Evolutionary conservation across 2,329 filamentous ascomycete genomes (phyloP).

Genomic region (Huntiella abstrusa): DNA sequence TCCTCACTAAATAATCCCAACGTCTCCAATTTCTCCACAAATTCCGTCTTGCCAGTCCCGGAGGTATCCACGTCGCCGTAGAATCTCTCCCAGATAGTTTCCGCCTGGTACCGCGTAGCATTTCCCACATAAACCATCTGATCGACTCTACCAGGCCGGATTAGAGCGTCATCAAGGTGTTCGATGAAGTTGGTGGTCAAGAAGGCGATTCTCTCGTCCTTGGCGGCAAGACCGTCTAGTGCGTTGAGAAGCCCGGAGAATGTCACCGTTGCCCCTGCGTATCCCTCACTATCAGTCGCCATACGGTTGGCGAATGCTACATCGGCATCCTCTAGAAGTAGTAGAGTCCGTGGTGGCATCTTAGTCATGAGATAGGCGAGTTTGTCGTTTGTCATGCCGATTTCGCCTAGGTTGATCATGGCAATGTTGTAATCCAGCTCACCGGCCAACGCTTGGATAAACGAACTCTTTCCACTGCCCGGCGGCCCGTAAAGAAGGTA

Average conservation of each 20-base stretch:
- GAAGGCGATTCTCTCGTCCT: constrained; percentile 85
- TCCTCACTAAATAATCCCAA: constrained; percentile 48
- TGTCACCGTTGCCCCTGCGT: constrained; percentile 72
- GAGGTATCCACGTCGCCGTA: constrained; percentile 63
- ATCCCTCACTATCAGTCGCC: constrained; percentile 62
- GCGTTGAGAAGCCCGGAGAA: constrained; percentile 82
- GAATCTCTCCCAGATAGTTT: constrained; percentile 82
- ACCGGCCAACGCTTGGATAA: constrained; percentile 89
- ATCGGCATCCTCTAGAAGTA: constrained; percentile 78
- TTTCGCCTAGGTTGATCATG: constrained; percentile 77
- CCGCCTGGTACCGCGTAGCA: constrained; percentile 69
- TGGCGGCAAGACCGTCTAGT: constrained; percentile 79
- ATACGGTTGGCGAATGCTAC: constrained; percentile 73
- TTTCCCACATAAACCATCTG: constrained; percentile 83
- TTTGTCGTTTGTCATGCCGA: constrained; percentile 76
- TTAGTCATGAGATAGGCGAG: constrained; percentile 73
- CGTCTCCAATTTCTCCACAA: constrained; percentile 50
- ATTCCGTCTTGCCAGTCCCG: constrained; percentile 42
- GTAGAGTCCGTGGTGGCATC: constrained; percentile 61
- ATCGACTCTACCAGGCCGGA: constrained; percentile 81
- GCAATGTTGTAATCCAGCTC: constrained; percentile 83
- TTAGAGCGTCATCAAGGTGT: constrained; percentile 69
- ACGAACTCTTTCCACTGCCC: constrained; percentile 84
- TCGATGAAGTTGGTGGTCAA: constrained; percentile 91
- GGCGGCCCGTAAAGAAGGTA: constrained; percentile 82